These are phyloP conservation scores for Plasmodium ovale DNA, from an alignment of 169 alveolate genomes.

Conservation along the genomic window DNA sequence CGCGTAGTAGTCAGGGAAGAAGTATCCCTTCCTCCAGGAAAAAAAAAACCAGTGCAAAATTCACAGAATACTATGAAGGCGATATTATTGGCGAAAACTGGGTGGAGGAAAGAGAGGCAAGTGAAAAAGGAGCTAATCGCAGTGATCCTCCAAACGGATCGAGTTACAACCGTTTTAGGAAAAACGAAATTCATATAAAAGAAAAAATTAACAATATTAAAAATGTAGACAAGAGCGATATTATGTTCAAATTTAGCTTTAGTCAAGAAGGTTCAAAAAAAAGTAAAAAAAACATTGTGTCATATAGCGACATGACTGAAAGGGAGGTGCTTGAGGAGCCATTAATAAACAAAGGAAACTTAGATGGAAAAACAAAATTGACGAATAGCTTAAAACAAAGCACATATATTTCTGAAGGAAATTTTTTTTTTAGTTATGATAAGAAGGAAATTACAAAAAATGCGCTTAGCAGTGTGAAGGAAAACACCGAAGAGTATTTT, in stretches of 20 bases:
- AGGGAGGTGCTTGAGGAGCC: conserved; percentile 13
- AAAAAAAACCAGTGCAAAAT: not conserved
- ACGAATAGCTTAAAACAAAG: conserved; percentile 1
- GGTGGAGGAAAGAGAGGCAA: not conserved
- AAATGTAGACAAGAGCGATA: conserved; percentile 52
- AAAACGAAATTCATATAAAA: conserved; percentile 3
- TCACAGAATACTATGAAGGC: not conserved
- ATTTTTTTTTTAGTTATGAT: too few species aligned
- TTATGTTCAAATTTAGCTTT: conserved; percentile 41
- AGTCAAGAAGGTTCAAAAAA: conserved; percentile 8
- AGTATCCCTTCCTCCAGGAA: not conserved
- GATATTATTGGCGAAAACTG: not conserved
- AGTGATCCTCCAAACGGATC: not conserved
- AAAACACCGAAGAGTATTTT: conserved; percentile 7
- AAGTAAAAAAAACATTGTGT: conserved; percentile 12
- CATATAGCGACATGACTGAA: conserved; percentile 15
- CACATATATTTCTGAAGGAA: too few species aligned
- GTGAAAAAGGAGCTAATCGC: not conserved
- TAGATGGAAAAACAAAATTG: not conserved
- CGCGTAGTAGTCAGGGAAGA: too few species aligned
- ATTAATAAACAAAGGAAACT: not conserved
- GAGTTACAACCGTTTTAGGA: not conserved
- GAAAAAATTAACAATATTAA: conserved; percentile 47
- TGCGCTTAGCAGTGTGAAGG: not conserved
- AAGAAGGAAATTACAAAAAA: too few species aligned